Base-by-base conservation (phyloP, 1,284 basidiomycete genomes). In the Ganoderma meredithae region DNA sequence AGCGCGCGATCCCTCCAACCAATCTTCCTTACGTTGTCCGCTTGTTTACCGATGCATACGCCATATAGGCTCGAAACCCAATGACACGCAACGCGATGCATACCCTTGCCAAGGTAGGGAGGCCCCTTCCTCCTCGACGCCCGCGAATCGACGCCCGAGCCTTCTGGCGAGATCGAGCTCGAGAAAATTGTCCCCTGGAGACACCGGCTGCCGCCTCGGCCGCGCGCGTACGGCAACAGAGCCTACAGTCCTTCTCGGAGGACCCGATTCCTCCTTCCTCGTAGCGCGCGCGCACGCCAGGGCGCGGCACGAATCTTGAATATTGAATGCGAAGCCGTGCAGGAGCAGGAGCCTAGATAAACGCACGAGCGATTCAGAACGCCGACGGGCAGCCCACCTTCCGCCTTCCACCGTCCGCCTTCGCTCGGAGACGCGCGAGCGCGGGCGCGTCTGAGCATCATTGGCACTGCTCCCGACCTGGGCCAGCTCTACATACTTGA, bases 361-460 rank as follows among this genome's bases (percentile, higher is more conserved):
- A 53, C 52, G 52, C 52, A 53, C 52, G 52, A 31, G 25, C 25
- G 52, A 53, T 31, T 27, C 25, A 31, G 52, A 55, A 53, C 27
- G 52, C 52, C 52, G 52, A 53, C 27, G 52, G 22, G 22, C 36
- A 36, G 9, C 36, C 36, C 36, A 36, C 36, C 36, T 36, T 49
- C 22, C 22, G 13, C 44, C 44, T 47, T 47, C n/a, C 2, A 36
- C 36, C 6, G 3, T 49, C 22, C 10, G 13, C 44, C 44, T 47
- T 47, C n/a, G 25, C 47, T 49, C 22, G 22, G 47, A 31, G 47
- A 31, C 25, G 27, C 17, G 13, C 27, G 52, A 27, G 27, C 27
- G 22, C 27, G 27, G 13, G 44, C n/a, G 27, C 27, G 27, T 31
- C 27, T 3, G 44, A 47, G 17, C 44, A 33, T 22, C 47, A 8